A percentile compares a stretch with the other conserved stretches of the same genome.
Conservation (phyloP, 2,329 filamentous ascomycete genomes). For the Aspergillus pseudoterreus region DNA sequence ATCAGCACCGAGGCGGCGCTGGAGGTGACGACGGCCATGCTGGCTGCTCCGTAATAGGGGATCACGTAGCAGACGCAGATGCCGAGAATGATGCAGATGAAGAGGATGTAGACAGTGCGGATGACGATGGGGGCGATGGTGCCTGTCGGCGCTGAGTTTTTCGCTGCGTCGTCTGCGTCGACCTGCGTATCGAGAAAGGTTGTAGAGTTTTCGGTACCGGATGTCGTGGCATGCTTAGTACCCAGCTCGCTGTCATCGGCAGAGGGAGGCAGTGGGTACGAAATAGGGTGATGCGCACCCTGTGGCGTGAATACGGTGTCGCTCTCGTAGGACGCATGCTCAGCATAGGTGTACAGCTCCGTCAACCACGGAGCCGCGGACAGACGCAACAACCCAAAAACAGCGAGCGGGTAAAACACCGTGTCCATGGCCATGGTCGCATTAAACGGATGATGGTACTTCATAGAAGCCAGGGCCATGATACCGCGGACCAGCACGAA, state of each 20-base stretch:
- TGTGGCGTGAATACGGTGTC: neutral
- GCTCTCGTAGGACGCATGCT: neutral
- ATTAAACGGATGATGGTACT: neutral
- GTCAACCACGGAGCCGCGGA: constrained; percentile 6
- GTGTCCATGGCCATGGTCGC: constrained; percentile 1
- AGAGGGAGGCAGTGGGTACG: neutral
- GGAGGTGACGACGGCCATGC: neutral
- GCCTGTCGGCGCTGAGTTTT: neutral
- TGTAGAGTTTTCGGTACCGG: neutral
- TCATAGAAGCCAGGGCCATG: neutral
- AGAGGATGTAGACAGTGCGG: neutral
- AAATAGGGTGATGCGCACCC: neutral
- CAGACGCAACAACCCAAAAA: constrained; percentile 1
- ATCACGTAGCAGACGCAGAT: constrained; percentile 2
- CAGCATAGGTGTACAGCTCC: constrained; percentile 1
- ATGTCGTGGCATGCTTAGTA: neutral
- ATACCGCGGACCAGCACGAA: constrained; percentile 1
- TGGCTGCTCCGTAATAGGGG: neutral
- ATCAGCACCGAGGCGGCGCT: neutral
- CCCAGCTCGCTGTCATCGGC: neutral
- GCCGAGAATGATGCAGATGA: neutral
- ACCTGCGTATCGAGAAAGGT: neutral
- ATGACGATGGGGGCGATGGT: neutral
- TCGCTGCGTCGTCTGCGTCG: neutral
- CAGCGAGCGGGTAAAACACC: constrained; percentile 6